Evolutionary conservation across 1,139 yeast genomes (phyloP), one percentile per base, ranked within the genome.

Genomic region (Yamadazyma triangularis): DNA sequence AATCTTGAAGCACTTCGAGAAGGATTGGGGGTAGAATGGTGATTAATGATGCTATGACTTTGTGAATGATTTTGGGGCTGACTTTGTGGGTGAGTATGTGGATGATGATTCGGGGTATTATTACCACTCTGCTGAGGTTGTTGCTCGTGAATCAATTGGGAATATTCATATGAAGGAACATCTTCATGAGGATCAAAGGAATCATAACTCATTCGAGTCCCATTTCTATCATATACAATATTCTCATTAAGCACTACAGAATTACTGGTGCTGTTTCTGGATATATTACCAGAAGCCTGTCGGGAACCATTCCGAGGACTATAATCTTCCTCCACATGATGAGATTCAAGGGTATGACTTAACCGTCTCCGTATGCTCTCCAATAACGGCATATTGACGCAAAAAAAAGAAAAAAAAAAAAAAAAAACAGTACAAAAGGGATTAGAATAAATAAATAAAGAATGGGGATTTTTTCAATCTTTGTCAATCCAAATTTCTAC

Each of bases 101-200:
- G n/a, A n/a, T n/a, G n/a, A 12, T 24, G 8, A 8, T 10, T 19
- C 10, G 7, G 19, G 9, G 13, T 22, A 10, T 11, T 23, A 22
- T 19, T 22, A n/a, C n/a, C n/a, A n/a, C n/a, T n/a, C n/a, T n/a
- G n/a, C 11, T 10, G 12, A 21, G 5, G 8, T 27, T 33, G 34
- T 15, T 39, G 44, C 25, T 40, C 48, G 34, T 66, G 64, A 38
- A 64, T 41, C 32, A 55, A 42, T 40, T 68, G 74, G 0, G 73
- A 65, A 2, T 60, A 55, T 41, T 69, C 75, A 41, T 69, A 69
- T 1, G 71, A 63, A 1, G 74, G 74, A 1, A 67, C 68, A n/a
- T 47, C 46, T 31, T 66, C 73, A 25, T 58, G 49, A 3, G 69
- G 71, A 40, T 61, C 66, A 38, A 39, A 51, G 10, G 34, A 32